phyloP scores from a whole-genome alignment of 106 monocot species.

The Phalaenopsis aphrodite region DNA sequence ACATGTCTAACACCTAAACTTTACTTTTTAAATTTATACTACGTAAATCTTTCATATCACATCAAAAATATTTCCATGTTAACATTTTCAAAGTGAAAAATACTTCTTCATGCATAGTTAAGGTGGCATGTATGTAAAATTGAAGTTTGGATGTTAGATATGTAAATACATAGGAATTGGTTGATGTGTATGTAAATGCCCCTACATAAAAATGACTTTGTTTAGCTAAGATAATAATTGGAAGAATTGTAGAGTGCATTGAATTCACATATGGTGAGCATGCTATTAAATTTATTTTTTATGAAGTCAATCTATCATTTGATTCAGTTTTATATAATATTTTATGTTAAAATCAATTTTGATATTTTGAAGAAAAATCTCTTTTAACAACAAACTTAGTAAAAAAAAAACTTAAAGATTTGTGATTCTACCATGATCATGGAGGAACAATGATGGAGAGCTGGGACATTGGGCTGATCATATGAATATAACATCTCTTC shows the following conservation, averaged over 20 bases:
- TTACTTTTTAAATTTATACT: no score
- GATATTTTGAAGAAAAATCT: not conserved
- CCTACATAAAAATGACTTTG: not conserved
- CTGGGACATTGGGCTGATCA: not conserved
- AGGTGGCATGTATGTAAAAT: no score
- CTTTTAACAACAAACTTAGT: not conserved
- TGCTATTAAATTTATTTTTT: not conserved
- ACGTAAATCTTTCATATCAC: no score
- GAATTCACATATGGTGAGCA: not conserved
- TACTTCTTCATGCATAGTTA: no score
- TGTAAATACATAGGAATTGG: no score
- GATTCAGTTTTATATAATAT: not conserved
- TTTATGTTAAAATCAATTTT: not conserved
- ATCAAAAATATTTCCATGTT: no score
- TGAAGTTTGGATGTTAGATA: no score
- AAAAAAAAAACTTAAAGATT: not conserved
- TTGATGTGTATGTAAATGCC: no score
- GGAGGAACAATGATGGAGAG: not conserved
- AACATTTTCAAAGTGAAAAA: no score
- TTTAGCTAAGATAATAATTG: not conserved
- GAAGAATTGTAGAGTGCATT: not conserved
- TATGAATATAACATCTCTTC: no score
- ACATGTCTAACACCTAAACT: no score
- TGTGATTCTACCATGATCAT: not conserved
- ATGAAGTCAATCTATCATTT: not conserved